Conservation (phyloP, 352 stramenopile species). For the Phytophthora chlamydospora region DNA sequence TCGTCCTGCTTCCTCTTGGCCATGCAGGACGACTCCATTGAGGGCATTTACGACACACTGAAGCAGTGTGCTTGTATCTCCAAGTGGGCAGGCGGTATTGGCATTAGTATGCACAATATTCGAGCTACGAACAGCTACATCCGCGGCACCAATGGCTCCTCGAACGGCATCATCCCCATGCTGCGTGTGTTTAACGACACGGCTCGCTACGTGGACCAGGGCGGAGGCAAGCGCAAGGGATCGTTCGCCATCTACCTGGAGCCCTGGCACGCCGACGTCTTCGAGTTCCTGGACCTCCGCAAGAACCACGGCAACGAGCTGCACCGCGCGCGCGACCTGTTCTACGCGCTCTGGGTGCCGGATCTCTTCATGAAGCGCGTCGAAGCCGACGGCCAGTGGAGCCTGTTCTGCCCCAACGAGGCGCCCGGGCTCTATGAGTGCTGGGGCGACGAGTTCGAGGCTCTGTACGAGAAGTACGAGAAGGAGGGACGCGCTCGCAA, state of each 20-base stretch:
- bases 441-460: constrained; percentile 95
- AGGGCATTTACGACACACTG: constrained; percentile 99
- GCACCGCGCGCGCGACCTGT: constrained; percentile 97
- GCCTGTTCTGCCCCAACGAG: constrained; percentile 99
- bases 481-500: constrained; percentile 93
- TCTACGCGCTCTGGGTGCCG: constrained; percentile 99
- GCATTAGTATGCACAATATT: constrained; percentile 98
- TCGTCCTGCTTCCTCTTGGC: constrained; percentile 98
- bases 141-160: constrained; percentile 97
- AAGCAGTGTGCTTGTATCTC: constrained; percentile 99
- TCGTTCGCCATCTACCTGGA: constrained; percentile 99
- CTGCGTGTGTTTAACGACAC: constrained; percentile 99
- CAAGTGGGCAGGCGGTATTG: constrained; percentile 99
- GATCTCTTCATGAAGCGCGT: constrained; percentile 99
- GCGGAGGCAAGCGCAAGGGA: constrained; percentile 97
- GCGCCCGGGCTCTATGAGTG: constrained; percentile 94
- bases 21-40: constrained; percentile 99
- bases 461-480: constrained; percentile 97
- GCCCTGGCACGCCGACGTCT: constrained; percentile 99
- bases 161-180: constrained; percentile 99
- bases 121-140: constrained; percentile 98
- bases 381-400: constrained; percentile 97
- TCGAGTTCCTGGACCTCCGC: constrained; percentile 97
- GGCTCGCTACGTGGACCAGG: constrained; percentile 99
- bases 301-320: constrained; percentile 99